Base-by-base conservation (phyloP, 805 yeast genomes). In the Yamadazyma akitaensis region DNA sequence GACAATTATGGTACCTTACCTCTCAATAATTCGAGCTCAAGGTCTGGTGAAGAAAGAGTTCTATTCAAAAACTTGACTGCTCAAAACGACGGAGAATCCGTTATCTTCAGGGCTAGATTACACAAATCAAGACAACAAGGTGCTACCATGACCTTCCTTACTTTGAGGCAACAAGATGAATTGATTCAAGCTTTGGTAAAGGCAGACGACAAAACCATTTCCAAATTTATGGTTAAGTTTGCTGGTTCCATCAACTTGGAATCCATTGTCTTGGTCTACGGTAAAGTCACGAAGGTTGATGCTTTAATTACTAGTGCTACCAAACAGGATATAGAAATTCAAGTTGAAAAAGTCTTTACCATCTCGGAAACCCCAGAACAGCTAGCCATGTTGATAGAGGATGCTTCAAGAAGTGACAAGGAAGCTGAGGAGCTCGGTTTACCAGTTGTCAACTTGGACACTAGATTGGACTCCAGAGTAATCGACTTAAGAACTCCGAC, bases 211-310 rank as follows among this genome's bases (percentile, higher is more conserved):
- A 82, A 82, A 51, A 71, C 84, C 39, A 77, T 94, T 40, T 87
- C 96, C 43, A 94, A 94, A 72, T 96, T 86, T 66, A 87, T 94
- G 92, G 96, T 91, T 55, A 94, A 94, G 72, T 94, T 97, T 96
- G 85, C 90, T 24, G 88, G 92, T 33, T 73, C 86, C 31, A 78
- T 94, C 63, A 86, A 82, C 62, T 76, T 88, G 58, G 99, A 94
- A 72, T 81, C 94, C 40, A 92, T 94, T 68, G 97, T 94, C 13
- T 72, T 94, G 42, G 96, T 94, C 25, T 82, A 84, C 58, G 99
- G 99, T 69, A 65, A 68, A 18, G 92, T 92, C 37, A 81, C 71
- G 56, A 89, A 89, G 60, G 90, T 92, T 44, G 90, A 83, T 18
- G 97, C 89, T 63, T 81, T 82, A 49, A 83, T 94, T 65, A 89